Conservation (phyloP, 2,329 filamentous ascomycete species). For the Xylariaceae sp. region DNA sequence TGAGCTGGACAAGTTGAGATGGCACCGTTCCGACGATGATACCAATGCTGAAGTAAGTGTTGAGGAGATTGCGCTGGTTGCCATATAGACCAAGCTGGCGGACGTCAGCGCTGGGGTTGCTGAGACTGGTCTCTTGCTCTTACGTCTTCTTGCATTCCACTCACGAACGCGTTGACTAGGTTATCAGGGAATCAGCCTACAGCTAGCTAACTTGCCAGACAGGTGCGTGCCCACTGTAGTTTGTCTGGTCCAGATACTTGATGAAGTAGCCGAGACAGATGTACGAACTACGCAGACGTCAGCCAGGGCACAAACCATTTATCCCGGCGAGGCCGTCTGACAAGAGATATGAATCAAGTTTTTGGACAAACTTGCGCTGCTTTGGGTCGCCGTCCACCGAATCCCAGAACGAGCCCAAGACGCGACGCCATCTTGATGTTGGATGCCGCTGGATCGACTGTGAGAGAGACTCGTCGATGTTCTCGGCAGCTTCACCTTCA, state of each 20-base stretch:
- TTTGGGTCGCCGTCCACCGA: conserved; percentile 4
- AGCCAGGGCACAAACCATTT: background rate
- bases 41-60: conserved; percentile 19
- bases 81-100: conserved; percentile 12
- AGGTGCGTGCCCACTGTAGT: conserved; percentile 13
- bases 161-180: conserved; percentile 4
- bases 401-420: conserved; percentile 4
- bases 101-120: background rate
- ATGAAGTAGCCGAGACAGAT: conserved; percentile 20
- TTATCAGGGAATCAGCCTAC: background rate
- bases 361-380: conserved; percentile 6
- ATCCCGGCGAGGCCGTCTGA: background rate
- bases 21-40: conserved; percentile 20
- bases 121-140: background rate
- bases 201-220: background rate
- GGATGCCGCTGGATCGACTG: background rate
- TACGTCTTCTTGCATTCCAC: conserved; percentile 6
- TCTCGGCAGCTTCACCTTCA: background rate
- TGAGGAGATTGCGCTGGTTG: conserved; percentile 20
- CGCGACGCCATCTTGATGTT: conserved; percentile 3
- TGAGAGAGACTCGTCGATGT: background rate
- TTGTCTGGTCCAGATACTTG: conserved; percentile 24
- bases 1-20: conserved; percentile 12
- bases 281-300: conserved; percentile 3
- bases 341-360: conserved; percentile 5